A percentile compares a stretch with the other conserved stretches of the same genome.
Evolutionary conservation across 2,329 filamentous ascomycete species (phyloP).

Genomic region (Aspergillus arachidicola): DNA sequence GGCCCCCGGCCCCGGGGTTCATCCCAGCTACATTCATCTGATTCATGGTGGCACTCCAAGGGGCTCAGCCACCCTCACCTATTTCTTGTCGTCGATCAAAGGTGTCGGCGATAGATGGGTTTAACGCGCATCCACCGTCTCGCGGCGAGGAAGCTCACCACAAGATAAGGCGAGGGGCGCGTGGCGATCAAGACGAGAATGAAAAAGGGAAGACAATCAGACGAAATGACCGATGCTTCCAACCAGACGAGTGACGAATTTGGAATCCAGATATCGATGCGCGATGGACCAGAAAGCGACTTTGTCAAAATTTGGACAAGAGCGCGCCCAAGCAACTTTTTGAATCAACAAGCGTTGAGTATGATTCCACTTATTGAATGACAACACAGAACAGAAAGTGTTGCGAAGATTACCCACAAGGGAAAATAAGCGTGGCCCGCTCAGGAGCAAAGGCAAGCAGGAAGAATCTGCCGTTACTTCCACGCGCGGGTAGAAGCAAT

Average conservation of each 20-base stretch:
- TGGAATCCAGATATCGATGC: conserved; percentile 10
- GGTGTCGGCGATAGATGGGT: conserved; percentile 22
- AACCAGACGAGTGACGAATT: neutral
- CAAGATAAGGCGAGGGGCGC: conserved; percentile 30
- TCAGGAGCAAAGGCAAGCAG: conserved; percentile 19
- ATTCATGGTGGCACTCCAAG: conserved; percentile 51
- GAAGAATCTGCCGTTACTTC: conserved; percentile 18
- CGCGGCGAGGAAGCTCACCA: conserved; percentile 24
- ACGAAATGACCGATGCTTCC: conserved; percentile 9
- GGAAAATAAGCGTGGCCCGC: conserved; percentile 16
- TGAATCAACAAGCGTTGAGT: conserved; percentile 8
- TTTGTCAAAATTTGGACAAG: neutral
- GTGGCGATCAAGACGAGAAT: conserved; percentile 23
- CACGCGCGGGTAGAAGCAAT: conserved; percentile 8
- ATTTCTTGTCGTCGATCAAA: conserved; percentile 30
- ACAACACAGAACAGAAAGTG: conserved; percentile 12
- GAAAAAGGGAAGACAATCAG: conserved; percentile 20
- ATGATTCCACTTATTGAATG: conserved; percentile 7
- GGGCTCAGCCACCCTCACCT: conserved; percentile 39
- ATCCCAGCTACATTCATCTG: conserved; percentile 61
- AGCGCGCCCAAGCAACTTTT: conserved; percentile 7
- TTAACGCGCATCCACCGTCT: conserved; percentile 38
- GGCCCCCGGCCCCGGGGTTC: conserved; percentile 57
- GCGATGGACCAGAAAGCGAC: conserved; percentile 8
- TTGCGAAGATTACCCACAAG: conserved; percentile 12